These are phyloP conservation scores for Paraphaeosphaeria sporulosa DNA, from an alignment of 2,329 filamentous ascomycete genomes.

Conservation along the genomic window DNA sequence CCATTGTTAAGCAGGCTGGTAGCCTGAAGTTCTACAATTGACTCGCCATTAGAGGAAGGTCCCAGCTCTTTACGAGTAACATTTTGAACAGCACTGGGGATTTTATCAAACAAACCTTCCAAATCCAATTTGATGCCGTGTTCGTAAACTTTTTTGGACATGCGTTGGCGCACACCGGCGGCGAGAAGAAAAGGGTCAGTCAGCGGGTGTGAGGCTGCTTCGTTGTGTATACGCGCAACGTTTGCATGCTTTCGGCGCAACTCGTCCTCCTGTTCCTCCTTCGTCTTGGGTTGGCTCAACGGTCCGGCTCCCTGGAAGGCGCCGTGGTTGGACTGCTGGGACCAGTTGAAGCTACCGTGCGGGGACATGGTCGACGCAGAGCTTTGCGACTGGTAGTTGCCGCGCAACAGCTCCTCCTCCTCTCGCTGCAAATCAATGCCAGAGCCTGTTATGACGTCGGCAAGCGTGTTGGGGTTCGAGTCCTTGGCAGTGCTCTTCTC, in stretches of 20 bases:
- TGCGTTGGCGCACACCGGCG: slow-evolving; percentile 62
- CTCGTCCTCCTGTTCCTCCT: slow-evolving; percentile 70
- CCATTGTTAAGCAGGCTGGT: slow-evolving; percentile 74
- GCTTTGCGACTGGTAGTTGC: slow-evolving; percentile 47
- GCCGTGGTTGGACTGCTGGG: slow-evolving; percentile 47
- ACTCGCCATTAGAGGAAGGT: slow-evolving; percentile 66
- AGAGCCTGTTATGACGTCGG: slow-evolving; percentile 82
- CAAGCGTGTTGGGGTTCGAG: slow-evolving; percentile 73
- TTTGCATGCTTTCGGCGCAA: slow-evolving; percentile 71
- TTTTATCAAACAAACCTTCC: slow-evolving; percentile 60
- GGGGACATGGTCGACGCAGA: slow-evolving; percentile 46
- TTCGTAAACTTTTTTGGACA: slow-evolving; percentile 65
- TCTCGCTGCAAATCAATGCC: slow-evolving; percentile 89
- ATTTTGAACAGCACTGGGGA: slow-evolving; percentile 42
- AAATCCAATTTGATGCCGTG: slow-evolving; percentile 66
- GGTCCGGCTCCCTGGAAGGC: slow-evolving; percentile 50
- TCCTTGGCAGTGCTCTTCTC: slow-evolving; percentile 64
- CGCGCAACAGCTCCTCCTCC: slow-evolving; percentile 76
- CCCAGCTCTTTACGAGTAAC: slow-evolving; percentile 50
- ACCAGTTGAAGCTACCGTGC: slow-evolving; percentile 57
- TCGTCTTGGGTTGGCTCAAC: slow-evolving; percentile 65
- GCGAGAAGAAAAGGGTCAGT: slow-evolving; percentile 76
- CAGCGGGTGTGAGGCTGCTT: slow-evolving; percentile 71
- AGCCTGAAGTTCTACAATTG: slow-evolving; percentile 62
- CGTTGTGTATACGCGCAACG: slow-evolving; percentile 68